Base-by-base conservation (phyloP, 257 asterid genomes). In the Craterostigma plantagineum region DNA sequence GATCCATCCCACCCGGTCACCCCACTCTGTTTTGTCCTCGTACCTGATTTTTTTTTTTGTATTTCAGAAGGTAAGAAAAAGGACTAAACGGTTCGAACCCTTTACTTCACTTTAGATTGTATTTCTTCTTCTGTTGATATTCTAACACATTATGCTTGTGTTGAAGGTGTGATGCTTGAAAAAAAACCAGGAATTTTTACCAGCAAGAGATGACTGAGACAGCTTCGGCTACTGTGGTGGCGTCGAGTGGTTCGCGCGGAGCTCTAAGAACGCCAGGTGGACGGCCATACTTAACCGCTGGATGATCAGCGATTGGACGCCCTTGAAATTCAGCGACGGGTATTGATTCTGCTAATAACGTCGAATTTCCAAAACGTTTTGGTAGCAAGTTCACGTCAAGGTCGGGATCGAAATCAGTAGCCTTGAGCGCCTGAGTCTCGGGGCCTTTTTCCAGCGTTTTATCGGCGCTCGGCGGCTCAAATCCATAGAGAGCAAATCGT, bases 11-110 rank as follows among this genome's bases (percentile, higher is more conserved):
- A 75, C 80, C 4, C 85, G 80, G 0, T 75, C 73, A 0, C 85
- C 85, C 85, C 85, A 75, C 16, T 75, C 85, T 0, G 80, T 67
- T 54, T 75, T 75, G 42, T 75, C 85, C 63, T 75, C 85, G 54
- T 74, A 74, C 30, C 30, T 23, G 30, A 23, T 2, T 23, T 23
- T 23, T 23, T 23, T 23, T n/a, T 23, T 23, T 23, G 4, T 6
- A 23, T 23, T 6, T 23, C 6, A 23, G 30, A 6, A 2, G 30
- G 30, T 23, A 23, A 23, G 30, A 23, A 2, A 23, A 23, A 23
- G 30, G 30, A 23, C 30, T 23, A 23, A 23, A 23, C 30, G 30
- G 30, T 23, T 23, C 6, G 30, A 23, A 23, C 30, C 30, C 30
- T 23, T 23, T n/a, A n/a, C n/a, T n/a, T 11, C 35, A 14, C 3